A percentile compares a stretch with the other conserved stretches of the same genome.
Evolutionary conservation across 2,329 filamentous ascomycete species (phyloP).

Genomic region (Chaetomiaceae sp.): DNA sequence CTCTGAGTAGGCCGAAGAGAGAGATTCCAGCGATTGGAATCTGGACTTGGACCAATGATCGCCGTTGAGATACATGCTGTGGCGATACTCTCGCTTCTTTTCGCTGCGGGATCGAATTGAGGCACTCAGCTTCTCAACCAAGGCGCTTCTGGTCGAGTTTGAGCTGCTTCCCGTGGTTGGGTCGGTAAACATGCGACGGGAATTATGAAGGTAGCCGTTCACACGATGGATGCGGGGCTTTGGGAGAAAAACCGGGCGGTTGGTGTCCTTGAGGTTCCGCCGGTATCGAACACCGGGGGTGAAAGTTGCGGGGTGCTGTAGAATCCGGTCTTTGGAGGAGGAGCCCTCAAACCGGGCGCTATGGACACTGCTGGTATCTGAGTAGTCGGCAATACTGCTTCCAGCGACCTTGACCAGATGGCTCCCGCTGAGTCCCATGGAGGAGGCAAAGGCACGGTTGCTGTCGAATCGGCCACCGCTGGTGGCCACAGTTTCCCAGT

Average conservation of each 20-base stretch:
- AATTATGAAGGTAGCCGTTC: slow-evolving; percentile 30
- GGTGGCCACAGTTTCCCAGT: slow-evolving; percentile 38
- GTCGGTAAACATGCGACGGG: slow-evolving; percentile 19
- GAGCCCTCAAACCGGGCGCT: slow-evolving; percentile 20
- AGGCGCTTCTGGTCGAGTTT: slow-evolving; percentile 13
- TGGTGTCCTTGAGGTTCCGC: slow-evolving; percentile 22
- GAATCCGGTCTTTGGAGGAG: slow-evolving; percentile 28
- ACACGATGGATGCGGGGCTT: slow-evolving; percentile 31
- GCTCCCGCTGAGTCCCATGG: slow-evolving; percentile 4
- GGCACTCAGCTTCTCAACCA: slow-evolving; percentile 20
- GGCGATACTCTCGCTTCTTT: slow-evolving; percentile 2
- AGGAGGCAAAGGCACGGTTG: slow-evolving; percentile 22
- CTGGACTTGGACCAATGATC: neutral
- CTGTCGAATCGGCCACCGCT: slow-evolving; percentile 29
- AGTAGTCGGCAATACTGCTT: slow-evolving; percentile 26
- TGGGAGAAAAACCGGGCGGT: slow-evolving; percentile 28
- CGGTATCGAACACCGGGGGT: slow-evolving; percentile 1
- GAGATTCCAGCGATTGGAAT: slow-evolving; percentile 16
- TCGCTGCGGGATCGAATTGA: slow-evolving; percentile 12
- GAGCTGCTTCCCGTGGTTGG: slow-evolving; percentile 16
- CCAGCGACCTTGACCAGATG: slow-evolving; percentile 22
- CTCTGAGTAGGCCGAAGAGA: slow-evolving; percentile 8
- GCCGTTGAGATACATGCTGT: neutral
- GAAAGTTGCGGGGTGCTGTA: slow-evolving; percentile 24
- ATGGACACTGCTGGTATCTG: slow-evolving; percentile 32